phyloP scores from a whole-genome alignment of 2,329 filamentous ascomycete species.

The Claviceps sp. region DNA sequence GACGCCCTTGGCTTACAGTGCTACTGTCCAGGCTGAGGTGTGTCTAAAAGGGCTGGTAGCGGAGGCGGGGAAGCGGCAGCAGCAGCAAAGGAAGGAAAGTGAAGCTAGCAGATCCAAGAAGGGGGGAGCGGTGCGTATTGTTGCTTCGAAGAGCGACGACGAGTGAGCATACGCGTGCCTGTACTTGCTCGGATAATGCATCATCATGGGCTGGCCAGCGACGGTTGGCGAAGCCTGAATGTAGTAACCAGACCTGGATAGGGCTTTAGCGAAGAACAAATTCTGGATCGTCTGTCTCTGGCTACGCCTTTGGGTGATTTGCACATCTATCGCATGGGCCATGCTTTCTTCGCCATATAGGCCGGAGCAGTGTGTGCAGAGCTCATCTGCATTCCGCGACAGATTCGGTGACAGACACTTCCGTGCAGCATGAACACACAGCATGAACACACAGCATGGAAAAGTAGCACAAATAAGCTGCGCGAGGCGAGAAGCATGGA shows the following conservation, averaged over 20 bases:
- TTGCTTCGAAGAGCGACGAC: slow-evolving; percentile 25
- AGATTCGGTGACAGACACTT: neutral
- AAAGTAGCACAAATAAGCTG: too few relatives aligned
- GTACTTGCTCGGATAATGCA: neutral
- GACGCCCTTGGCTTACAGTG: slow-evolving; percentile 72
- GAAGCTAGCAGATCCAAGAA: slow-evolving; percentile 29
- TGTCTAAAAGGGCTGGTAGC: slow-evolving; percentile 67
- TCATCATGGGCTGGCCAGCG: too few relatives aligned
- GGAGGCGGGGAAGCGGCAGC: slow-evolving; percentile 50
- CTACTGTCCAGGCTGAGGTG: slow-evolving; percentile 70
- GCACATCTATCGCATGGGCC: neutral
- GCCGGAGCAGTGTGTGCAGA: neutral
- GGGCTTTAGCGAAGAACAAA: neutral
- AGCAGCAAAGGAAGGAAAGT: slow-evolving; percentile 25
- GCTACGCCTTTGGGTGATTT: neutral
- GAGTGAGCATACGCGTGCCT: slow-evolving; percentile 15
- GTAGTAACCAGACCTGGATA: neutral
- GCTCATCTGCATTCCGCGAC: neutral
- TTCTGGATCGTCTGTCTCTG: neutral
- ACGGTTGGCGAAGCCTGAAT: too few relatives aligned
- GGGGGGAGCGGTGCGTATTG: slow-evolving; percentile 30
- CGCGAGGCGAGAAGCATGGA: neutral
- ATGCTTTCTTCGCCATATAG: neutral
- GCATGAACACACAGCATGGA: too few relatives aligned
- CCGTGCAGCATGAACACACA: too few relatives aligned